Evolutionary conservation across 192 early-diverging fungal genomes (phyloP).

Genomic region (Coemansia sp.): DNA sequence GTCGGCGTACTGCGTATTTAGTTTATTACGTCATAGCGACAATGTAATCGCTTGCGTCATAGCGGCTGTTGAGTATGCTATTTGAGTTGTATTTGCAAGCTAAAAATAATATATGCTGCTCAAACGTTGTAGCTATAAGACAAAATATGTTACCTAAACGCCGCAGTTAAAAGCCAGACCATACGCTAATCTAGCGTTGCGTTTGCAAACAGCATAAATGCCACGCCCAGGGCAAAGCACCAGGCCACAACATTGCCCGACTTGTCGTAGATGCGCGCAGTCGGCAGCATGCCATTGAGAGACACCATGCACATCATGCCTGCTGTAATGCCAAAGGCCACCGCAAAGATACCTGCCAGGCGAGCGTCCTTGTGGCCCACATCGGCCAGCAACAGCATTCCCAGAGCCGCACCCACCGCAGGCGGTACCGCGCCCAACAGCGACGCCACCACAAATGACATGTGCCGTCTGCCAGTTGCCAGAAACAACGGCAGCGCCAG

Average conservation of each 20-base stretch:
- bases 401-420: conserved; percentile 32
- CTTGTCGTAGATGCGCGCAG: conserved; percentile 42
- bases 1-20: background rate
- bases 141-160: too few species aligned
- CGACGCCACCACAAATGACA: conserved; percentile 32
- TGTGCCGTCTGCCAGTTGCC: conserved; percentile 28
- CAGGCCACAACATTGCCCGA: conserved; percentile 41
- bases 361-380: conserved; percentile 4
- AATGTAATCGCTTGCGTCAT: background rate
- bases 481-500: conserved; percentile 50
- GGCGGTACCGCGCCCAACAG: conserved; percentile 44
- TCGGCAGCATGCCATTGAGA: conserved; percentile 44
- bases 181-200: background rate
- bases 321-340: conserved; percentile 34
- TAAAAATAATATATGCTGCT: too few species aligned
- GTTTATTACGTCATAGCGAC: background rate
- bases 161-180: background rate
- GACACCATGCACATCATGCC: conserved; percentile 50
- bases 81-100: conserved; percentile 22
- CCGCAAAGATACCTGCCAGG: conserved; percentile 26
- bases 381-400: conserved; percentile 29
- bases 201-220: conserved; percentile 41
- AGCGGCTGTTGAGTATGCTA: background rate
- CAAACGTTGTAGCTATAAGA: too few species aligned
- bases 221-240: conserved; percentile 43